Evolutionary conservation across 805 yeast genomes (phyloP), one percentile per base, ranked within the genome.

Genomic region (Schizosaccharomyces lindneri): DNA sequence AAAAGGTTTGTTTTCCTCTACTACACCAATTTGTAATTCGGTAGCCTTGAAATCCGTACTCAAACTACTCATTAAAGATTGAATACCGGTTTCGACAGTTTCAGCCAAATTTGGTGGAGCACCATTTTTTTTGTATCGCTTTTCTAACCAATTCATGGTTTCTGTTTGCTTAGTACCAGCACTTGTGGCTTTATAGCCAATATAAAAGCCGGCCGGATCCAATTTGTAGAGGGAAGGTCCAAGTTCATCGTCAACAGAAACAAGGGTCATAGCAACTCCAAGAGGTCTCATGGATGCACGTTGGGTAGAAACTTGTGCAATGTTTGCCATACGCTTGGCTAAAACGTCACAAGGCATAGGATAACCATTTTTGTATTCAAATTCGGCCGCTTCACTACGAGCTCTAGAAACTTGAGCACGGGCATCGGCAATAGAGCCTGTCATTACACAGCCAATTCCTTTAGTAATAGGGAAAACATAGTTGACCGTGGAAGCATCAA

Each of bases 111-210:
- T 70, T 63, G 27, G 19, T 66, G 67, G 67, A 74, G 76, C 39
- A 19, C 55, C 55, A 19, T 19, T 17, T 71, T 81, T 81, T 77
- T 93, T 93, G 73, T 82, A 85, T 69, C 84, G 85, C 76, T 90
- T 90, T 71, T 93, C 97, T 68, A 93, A 78, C 66, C 84, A 82
- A 59, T 95, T 87, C 64, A 83, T 82, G 55, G 95, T 87, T 73
- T 93, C 97, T 72, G 89, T 97, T 75, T 89, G 97, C 73, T 90
- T 93, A 62, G 97, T 97, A 2, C 98, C 98, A 2, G 96, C 85
- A 9, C 97, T 82, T 39, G 88, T 83, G 2, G 97, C 97, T 73
- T 84, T 84, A 65, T 85, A 86, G 36, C 95, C 93, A 62, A 86
- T 83, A 70, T 76, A 93, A 73, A 90, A 90, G 6, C 98, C 98